Conservation (phyloP, 768 basidiomycete genomes). For the Lactifluus piperatus region DNA sequence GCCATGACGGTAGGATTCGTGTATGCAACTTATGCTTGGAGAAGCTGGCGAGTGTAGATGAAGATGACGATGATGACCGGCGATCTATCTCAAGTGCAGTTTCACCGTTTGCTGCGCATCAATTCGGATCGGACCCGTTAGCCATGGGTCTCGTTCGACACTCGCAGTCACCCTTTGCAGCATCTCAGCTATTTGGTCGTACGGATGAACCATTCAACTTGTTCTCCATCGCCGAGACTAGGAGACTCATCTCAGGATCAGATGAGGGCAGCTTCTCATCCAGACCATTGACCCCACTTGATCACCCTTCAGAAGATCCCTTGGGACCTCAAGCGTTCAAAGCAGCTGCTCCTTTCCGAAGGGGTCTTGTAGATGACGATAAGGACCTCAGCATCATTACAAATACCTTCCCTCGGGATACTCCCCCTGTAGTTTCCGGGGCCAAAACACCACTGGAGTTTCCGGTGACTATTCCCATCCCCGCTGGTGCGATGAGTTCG, state of each 20-base stretch:
- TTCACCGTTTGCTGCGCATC: constrained; percentile 69
- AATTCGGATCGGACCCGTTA: constrained; percentile 46
- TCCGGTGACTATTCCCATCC: constrained; percentile 44
- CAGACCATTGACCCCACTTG: constrained; percentile 43
- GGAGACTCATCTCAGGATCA: constrained; percentile 43
- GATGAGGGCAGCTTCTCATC: constrained; percentile 47
- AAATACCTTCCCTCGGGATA: constrained; percentile 35
- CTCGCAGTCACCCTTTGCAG: constrained; percentile 81
- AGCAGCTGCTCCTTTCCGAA: constrained; percentile 66
- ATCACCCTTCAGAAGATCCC: constrained; percentile 36
- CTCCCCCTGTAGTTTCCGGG: constrained; percentile 36
- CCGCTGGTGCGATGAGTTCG: constrained; percentile 51
- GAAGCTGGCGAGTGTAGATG: constrained; percentile 79
- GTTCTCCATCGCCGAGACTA: constrained; percentile 76
- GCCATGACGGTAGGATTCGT: constrained; percentile 90
- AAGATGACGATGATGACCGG: constrained; percentile 85
- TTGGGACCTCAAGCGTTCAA: constrained; percentile 34
- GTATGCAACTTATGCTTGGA: constrained; percentile 95
- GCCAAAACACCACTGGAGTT: constrained; percentile 50
- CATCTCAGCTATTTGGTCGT: constrained; percentile 74
- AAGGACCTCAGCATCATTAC: constrained; percentile 43
- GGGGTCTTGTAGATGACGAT: constrained; percentile 69
- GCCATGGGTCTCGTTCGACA: constrained; percentile 36
- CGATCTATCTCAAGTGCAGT: constrained; percentile 71
- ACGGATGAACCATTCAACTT: constrained; percentile 73